Conservation (phyloP, 2,329 filamentous ascomycete species). For the Colletotrichum horii region DNA sequence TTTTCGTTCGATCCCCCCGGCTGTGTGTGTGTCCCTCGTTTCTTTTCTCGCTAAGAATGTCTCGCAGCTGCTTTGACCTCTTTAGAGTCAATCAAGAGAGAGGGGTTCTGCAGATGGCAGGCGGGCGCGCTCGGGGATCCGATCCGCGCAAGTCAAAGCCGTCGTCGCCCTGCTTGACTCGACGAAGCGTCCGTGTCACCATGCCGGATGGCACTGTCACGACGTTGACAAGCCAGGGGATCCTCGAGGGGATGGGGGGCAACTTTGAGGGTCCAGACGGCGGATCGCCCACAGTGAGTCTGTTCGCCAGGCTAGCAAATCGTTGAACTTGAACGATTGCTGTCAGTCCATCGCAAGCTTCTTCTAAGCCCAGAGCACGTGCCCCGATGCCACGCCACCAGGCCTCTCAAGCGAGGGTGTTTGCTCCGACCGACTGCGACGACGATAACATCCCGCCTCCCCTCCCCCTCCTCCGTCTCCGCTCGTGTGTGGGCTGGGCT, state of each 20-base stretch:
- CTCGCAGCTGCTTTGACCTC: slow-evolving; percentile 11
- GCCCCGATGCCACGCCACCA: background rate
- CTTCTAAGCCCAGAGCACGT: background rate
- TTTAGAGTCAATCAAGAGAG: background rate
- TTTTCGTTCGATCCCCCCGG: background rate
- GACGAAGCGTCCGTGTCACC: slow-evolving; percentile 11
- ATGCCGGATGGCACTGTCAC: background rate
- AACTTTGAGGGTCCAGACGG: background rate
- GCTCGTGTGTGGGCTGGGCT: background rate
- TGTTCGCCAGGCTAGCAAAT: slow-evolving; percentile 2
- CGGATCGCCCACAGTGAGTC: slow-evolving; percentile 5
- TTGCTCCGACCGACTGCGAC: background rate
- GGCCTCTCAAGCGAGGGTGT: background rate
- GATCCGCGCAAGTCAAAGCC: background rate
- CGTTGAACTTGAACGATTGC: background rate
- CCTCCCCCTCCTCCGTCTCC: background rate
- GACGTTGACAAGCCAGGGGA: slow-evolving; percentile 18
- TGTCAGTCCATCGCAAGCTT: background rate
- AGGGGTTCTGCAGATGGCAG: background rate
- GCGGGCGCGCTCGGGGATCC: background rate
- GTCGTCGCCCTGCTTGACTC: slow-evolving; percentile 5
- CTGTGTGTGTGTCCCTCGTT: background rate
- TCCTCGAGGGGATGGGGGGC: background rate
- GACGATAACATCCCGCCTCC: background rate
- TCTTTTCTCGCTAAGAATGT: slow-evolving; percentile 14